Base-by-base conservation (phyloP, 768 basidiomycete genomes). In the Amanita inopinata region DNA sequence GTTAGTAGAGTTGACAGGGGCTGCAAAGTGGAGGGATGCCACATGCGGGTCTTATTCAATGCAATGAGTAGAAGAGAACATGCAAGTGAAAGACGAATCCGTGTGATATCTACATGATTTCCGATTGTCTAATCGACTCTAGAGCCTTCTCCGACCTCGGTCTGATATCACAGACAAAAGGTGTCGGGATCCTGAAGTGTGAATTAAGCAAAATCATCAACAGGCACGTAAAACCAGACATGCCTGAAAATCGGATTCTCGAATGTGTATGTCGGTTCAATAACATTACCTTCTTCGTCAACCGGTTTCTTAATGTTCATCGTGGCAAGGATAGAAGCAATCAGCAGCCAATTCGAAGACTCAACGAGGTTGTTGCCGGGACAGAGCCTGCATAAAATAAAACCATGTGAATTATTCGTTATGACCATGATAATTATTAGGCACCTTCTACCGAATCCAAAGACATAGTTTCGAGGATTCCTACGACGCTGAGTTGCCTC, bases 331-430 rank as follows among this genome's bases (percentile, higher is more conserved):
- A 78, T 71, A 10, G 64, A 63, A 2, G 70, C 68, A 12, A 77
- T 61, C 11, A 78, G 59, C 17, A 81, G 54, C 78, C 81, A 83
- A 27, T 70, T 59, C 1, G 78, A 77, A 2, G 71, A 69, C 46
- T 84, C 82, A 45, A 76, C 74, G 22, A 84, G 68, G 53, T 80
- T 61, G 28, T 58, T 51, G 11, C 83, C 83, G 0, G 83, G 83
- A 54, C 82, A 84, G 25, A 69, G 70, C 40, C 78, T 77, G 46
- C 22, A 8, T 5, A 23, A 11, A 35, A 17, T 12, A 28, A 19
- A 31, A 11, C 15, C 20, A 28, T 10, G 28, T 6, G 12, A 20
- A 9, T 8, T 8, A 37, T 11, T 20, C 11, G 22, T 10, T 30
- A 20, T 5, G 9, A 5, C 12, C 27, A 34, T 7, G 14, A 28